These are phyloP conservation scores for Penicillium italicum DNA, from an alignment of 2,329 filamentous ascomycete genomes.

Conservation along the genomic window DNA sequence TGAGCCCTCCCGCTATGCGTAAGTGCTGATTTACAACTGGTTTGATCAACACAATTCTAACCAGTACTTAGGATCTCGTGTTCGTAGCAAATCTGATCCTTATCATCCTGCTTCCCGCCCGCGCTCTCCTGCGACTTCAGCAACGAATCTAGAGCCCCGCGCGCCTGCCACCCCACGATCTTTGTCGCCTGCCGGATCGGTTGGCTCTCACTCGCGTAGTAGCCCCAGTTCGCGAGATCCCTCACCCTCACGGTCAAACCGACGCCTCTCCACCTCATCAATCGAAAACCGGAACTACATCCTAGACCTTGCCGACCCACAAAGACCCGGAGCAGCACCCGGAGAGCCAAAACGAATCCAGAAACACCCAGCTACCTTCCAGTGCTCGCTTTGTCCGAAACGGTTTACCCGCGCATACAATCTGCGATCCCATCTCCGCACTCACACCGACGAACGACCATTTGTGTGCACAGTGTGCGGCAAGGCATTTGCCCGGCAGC, in stretches of 20 bases:
- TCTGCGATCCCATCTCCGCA: conserved; percentile 87
- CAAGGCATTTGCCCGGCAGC: conserved; percentile 95
- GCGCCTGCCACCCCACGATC: conserved; percentile 39
- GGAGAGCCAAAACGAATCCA: conserved; percentile 76
- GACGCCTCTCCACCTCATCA: conserved; percentile 46
- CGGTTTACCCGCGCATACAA: conserved; percentile 97
- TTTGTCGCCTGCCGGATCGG: conserved; percentile 42
- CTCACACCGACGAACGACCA: conserved; percentile 93
- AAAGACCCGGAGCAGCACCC: conserved; percentile 64
- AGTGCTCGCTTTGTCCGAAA: conserved; percentile 90
- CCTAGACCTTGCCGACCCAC: conserved; percentile 84
- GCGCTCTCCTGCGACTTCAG: conserved; percentile 33
- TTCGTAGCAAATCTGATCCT: conserved; percentile 61
- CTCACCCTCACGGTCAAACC: conserved; percentile 43
- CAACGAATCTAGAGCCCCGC: conserved; percentile 31
- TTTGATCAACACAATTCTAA: conserved; percentile 17
- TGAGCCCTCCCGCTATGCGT: conserved; percentile 71
- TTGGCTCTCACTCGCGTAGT: conserved; percentile 34
- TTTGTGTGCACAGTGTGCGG: conserved; percentile 97
- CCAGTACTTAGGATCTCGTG: conserved; percentile 47
- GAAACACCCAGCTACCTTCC: conserved; percentile 96
- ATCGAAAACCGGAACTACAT: conserved; percentile 69
- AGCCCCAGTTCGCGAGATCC: conserved; percentile 44
- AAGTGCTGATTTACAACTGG: conserved; percentile 16
- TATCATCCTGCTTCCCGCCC: conserved; percentile 46